Evolutionary conservation across 805 yeast species (phyloP).

Genomic region (Metschnikowia baotianmanensis): DNA sequence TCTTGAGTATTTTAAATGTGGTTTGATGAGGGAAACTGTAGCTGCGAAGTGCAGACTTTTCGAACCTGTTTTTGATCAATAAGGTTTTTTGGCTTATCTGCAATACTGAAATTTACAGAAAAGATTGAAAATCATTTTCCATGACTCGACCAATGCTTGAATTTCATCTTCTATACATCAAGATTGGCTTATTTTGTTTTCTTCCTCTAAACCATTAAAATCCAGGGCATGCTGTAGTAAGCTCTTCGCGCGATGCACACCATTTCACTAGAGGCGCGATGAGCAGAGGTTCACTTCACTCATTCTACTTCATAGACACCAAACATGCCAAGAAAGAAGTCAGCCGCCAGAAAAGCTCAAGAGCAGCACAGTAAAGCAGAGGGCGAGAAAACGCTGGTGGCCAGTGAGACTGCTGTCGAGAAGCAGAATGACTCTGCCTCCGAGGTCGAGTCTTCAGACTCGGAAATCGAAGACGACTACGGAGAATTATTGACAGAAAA

Average conservation of each 20-base stretch:
- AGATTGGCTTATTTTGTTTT: no score
- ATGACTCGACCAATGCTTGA: no score
- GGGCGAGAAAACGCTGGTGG: neutral
- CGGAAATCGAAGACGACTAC: conserved; percentile 84
- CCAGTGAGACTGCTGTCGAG: conserved; percentile 22
- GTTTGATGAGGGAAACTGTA: no score
- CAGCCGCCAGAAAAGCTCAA: conserved; percentile 70
- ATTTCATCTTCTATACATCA: no score
- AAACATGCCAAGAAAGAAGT: conserved; percentile 81
- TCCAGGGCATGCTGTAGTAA: neutral
- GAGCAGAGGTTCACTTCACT: conserved; percentile 4
- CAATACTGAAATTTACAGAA: no score
- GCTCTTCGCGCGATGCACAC: conserved; percentile 3
- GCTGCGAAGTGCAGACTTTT: no score
- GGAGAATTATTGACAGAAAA: conserved; percentile 87
- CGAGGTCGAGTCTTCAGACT: conserved; percentile 35
- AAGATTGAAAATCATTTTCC: neutral
- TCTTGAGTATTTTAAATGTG: no score
- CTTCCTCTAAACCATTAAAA: no score
- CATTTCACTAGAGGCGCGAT: conserved; percentile 6
- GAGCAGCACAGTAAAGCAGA: conserved; percentile 32
- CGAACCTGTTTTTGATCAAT: no score
- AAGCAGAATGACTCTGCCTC: conserved; percentile 27
- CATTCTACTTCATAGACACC: neutral
- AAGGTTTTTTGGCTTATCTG: no score